Conservation (phyloP, 345 rosid genomes). For the Melastoma malabathricum region DNA sequence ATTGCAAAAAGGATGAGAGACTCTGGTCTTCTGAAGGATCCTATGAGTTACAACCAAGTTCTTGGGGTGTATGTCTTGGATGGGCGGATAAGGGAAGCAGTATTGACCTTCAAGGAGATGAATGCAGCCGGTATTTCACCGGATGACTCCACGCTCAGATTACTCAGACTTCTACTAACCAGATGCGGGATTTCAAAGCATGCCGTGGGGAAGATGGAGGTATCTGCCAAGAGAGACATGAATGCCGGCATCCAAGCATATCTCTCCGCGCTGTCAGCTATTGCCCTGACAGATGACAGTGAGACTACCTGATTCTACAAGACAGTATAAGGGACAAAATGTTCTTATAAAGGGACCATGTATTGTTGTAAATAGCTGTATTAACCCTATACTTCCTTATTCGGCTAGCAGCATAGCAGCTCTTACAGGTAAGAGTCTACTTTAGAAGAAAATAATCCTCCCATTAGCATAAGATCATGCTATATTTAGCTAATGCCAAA, state of each 20-base stretch:
- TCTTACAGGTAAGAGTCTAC: too few relatives aligned
- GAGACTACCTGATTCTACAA: too few relatives aligned
- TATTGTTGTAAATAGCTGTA: too few relatives aligned
- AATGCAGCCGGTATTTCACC: constrained; percentile 35
- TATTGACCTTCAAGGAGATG: constrained; percentile 58
- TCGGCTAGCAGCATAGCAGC: too few relatives aligned
- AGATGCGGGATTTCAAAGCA: constrained; percentile 61
- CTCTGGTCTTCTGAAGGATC: constrained; percentile 34
- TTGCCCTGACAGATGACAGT: constrained; percentile 1
- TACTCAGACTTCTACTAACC: constrained; percentile 42
- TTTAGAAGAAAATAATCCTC: too few relatives aligned
- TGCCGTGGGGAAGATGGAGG: constrained; percentile 41
- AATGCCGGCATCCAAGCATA: constrained; percentile 40
- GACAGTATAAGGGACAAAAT: too few relatives aligned
- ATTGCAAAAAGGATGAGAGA: constrained; percentile 64
- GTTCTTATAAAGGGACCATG: too few relatives aligned
- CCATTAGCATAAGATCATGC: too few relatives aligned
- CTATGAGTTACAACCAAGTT: constrained; percentile 63
- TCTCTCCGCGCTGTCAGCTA: constrained; percentile 41
- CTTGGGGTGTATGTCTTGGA: constrained; percentile 52
- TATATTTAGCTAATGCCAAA: too few relatives aligned
- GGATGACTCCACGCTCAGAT: constrained; percentile 48
- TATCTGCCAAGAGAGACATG: constrained; percentile 30
- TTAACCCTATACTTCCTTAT: too few relatives aligned
- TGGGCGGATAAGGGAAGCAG: constrained; percentile 55